Conservation (phyloP, 768 basidiomycete genomes). For the Auriculariales sp. region DNA sequence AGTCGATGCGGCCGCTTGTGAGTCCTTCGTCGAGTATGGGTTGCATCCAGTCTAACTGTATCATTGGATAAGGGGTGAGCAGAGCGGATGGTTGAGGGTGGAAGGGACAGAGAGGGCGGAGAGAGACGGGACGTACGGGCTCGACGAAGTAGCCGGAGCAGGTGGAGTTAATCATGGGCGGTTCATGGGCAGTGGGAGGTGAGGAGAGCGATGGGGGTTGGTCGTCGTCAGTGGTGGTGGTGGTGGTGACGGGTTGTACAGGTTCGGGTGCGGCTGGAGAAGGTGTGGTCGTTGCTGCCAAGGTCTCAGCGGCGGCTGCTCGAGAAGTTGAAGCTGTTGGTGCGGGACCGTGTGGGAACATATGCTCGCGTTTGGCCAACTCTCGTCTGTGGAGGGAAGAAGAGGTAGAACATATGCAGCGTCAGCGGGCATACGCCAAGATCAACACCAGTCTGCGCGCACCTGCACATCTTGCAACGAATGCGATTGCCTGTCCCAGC, state of each 20-base stretch:
- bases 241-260: constrained; percentile 3
- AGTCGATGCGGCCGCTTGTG: constrained; percentile 76
- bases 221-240: constrained; percentile 10
- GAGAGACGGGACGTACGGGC: constrained; percentile 44
- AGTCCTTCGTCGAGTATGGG: constrained; percentile 59
- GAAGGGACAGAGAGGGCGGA: neutral
- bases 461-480: constrained; percentile 88
- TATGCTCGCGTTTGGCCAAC: constrained; percentile 81
- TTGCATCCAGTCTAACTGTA: constrained; percentile 93
- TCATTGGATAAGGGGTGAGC: too few species aligned
- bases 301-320: neutral
- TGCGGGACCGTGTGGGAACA: constrained; percentile 67
- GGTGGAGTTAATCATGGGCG: constrained; percentile 44
- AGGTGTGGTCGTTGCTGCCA: neutral
- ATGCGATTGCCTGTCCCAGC: constrained; percentile 42
- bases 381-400: constrained; percentile 40
- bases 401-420: too few species aligned
- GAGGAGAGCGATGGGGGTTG: neutral
- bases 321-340: neutral
- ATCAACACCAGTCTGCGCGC: constrained; percentile 7
- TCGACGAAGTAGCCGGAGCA: constrained; percentile 98
- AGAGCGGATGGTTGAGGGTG: too few species aligned
- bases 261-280: neutral
- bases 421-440: neutral
- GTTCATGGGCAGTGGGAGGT: neutral